Base-by-base conservation (phyloP, 2,329 filamentous ascomycete species). In the Venturia asperata region DNA sequence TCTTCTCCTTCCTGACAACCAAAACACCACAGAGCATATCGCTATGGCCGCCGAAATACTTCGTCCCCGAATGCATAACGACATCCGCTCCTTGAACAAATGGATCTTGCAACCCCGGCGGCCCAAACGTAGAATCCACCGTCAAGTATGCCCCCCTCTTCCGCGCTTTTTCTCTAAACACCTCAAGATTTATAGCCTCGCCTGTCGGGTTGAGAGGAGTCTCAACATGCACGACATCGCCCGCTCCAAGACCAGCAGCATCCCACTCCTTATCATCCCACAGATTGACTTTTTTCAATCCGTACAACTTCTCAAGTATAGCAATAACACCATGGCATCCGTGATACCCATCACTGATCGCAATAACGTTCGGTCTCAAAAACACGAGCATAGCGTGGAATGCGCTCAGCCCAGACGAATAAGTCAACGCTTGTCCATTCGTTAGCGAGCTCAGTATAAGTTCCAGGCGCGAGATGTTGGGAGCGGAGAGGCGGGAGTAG, bases 31-130 rank as follows among this genome's bases (percentile, higher is more conserved):
- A 95, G 6, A 97, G 84, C 82, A 97, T 83, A 77, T 99, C 94
- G 69, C 88, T 93, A 78, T 99, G 94, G 0, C 94, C 94, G 24
- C 94, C 94, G 69, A 99, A 85, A 77, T 97, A 99, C 81, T 97
- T 99, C 21, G 92, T 96, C 3, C 92, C 94, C 63, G 85, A 89
- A 77, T 99, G 94, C 90, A 97, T 89, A 42, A 96, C 85, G 0
- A 92, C 77, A 76, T 97, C 93, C 37, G 89, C 91, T 60, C 91
- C 93, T 74, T 84, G 88, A 37, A 75, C 73, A 71, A 97, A 94
- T 0, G 94, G 92, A 71, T 97, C 90, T 74, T 91, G 88, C 66
- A 99, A 79, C 37, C 91, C 90, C 41, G 94, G 94, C 49, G 94
- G 94, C 3, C 87, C 94, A 77, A 99, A 97, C 0, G 94, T 99